Evolutionary conservation across 169 alveolate genomes (phyloP).

Genomic region (Babesia ovis): DNA sequence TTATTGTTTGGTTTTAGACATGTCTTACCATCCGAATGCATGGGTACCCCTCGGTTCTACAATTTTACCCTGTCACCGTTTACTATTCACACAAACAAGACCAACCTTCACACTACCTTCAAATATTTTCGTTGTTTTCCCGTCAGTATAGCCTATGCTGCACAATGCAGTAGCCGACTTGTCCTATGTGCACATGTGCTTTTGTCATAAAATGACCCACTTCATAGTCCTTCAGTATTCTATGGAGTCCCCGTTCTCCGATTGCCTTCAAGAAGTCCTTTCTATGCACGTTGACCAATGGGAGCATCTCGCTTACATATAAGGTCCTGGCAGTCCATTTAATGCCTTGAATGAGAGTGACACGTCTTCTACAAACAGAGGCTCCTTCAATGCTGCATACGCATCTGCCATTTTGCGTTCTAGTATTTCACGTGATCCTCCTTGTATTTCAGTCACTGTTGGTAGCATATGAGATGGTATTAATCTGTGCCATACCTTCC

Average conservation of each 20-base stretch:
- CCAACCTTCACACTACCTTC: constrained; percentile 40
- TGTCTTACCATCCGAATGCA: constrained; percentile 53
- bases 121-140: constrained; percentile 28
- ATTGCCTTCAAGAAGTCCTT: constrained; percentile 39
- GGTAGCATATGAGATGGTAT: not conserved
- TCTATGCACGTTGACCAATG: constrained; percentile 19
- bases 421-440: constrained; percentile 50
- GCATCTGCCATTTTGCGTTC: constrained; percentile 50
- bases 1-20: not conserved
- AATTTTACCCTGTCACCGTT: constrained; percentile 34
- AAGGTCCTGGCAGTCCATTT: constrained; percentile 70
- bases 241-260: constrained; percentile 36
- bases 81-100: too few species aligned
- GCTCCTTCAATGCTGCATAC: constrained; percentile 46
- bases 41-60: constrained; percentile 55
- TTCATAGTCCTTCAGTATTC: constrained; percentile 36
- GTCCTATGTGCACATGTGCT: constrained; percentile 29
- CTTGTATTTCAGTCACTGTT: constrained; percentile 66
- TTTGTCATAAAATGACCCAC: not conserved
- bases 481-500: constrained; percentile 17
- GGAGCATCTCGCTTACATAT: constrained; percentile 31
- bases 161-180: constrained; percentile 53
- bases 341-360: constrained; percentile 55
- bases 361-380: constrained; percentile 60
- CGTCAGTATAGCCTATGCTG: constrained; percentile 53